These are phyloP conservation scores for Moesziomyces sp. DNA, from an alignment of 1,284 basidiomycete genomes.

Conservation along the genomic window DNA sequence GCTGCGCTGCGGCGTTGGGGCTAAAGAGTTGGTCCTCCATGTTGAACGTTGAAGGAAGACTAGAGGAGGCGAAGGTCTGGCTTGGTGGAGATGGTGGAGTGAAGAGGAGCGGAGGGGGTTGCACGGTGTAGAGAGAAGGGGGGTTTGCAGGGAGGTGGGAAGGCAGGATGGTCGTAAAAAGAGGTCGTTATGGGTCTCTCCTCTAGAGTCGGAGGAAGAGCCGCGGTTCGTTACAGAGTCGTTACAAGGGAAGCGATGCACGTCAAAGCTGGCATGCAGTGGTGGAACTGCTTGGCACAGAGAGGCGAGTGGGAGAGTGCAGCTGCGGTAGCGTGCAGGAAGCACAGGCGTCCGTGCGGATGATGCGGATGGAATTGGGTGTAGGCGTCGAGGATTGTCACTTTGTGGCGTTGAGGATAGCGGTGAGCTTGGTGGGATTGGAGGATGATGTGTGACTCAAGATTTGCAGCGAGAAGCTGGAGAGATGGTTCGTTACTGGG, in stretches of 20 bases:
- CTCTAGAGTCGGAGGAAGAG: slow-evolving; percentile 8
- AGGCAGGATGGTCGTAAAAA: slow-evolving; percentile 14
- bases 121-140: background rate
- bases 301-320: slow-evolving; percentile 9
- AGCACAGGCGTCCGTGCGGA: slow-evolving; percentile 22
- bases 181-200: slow-evolving; percentile 25
- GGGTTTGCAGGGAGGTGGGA: background rate
- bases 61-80: background rate
- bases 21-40: slow-evolving; percentile 56
- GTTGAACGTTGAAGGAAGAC: background rate
- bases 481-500: slow-evolving; percentile 37
- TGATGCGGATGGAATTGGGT: slow-evolving; percentile 10
- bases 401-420: slow-evolving; percentile 10
- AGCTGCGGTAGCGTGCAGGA: slow-evolving; percentile 19
- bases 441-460: slow-evolving; percentile 13
- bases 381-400: slow-evolving; percentile 3
- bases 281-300: slow-evolving; percentile 6
- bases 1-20: slow-evolving; percentile 29
- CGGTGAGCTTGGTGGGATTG: slow-evolving; percentile 32
- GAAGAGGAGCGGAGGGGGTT: background rate
- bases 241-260: slow-evolving; percentile 25
- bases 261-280: slow-evolving; percentile 34
- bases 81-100: background rate
- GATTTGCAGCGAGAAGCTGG: background rate
- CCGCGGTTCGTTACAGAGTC: slow-evolving; percentile 41